Evolutionary conservation across 2,329 filamentous ascomycete genomes (phyloP), one percentile per base, ranked within the genome.

Genomic region (Didymella sp.): DNA sequence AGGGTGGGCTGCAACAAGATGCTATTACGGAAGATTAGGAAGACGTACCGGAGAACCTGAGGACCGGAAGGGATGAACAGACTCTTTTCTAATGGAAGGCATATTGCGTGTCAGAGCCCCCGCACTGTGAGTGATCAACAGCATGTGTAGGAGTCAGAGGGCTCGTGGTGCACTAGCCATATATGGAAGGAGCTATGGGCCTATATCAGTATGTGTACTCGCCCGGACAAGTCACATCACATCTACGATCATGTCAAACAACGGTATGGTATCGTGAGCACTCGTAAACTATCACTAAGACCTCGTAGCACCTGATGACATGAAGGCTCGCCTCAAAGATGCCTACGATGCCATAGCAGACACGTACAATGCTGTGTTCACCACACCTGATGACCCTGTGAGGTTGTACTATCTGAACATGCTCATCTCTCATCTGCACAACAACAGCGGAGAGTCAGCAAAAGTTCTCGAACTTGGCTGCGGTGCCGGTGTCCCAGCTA

Each of bases 321-420:
- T 74, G 41, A 73, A 74, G 60, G 49, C 54, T 44, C 64, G 67
- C 31, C 44, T 74, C 17, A 68, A 70, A 52, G 54, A 47, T 30
- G 64, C 69, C 8, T 75, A 73, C 61, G 69, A 75, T 41, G 68
- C 69, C n/a, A 69, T 73, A 17, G 68, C 72, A n/a, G 45, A 45
- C 43, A 44, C 56, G 5, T 58, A 52, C 12, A 73, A 72, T 52
- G 67, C 66, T 40, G 38, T 53, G 2, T 71, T 69, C 37, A 65
- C 58, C 3, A 57, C 22, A n/a, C 48, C 52, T 8, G 55, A 68
- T 42, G 68, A 71, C 38, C 46, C 55, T 4, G 56, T 66, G 15
- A 62, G 71, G 31, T 54, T 70, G 17, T 46, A 62, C 35, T 73
- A 71, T 44, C 56, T 69, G 6, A 17, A 50, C 22, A 56, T 54